phyloP scores from a whole-genome alignment of 805 yeast species.

The Monosporozyma solicola region DNA sequence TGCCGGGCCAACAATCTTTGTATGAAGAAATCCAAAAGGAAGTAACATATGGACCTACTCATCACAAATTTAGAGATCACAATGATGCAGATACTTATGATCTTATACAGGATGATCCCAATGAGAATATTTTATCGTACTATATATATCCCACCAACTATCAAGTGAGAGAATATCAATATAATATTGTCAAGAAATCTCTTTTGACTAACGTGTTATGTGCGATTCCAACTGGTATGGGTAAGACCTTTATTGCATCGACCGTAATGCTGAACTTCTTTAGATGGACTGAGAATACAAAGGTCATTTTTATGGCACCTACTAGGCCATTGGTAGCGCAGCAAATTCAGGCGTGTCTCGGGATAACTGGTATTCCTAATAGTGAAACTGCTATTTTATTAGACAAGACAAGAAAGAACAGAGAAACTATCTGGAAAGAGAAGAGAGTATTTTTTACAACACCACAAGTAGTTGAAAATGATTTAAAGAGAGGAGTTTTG shows the following conservation, averaged over 20 bases:
- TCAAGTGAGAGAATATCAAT: conserved; percentile 82
- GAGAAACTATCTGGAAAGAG: conserved; percentile 69
- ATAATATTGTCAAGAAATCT: conserved; percentile 64
- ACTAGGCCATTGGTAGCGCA: conserved; percentile 94
- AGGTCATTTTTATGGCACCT: conserved; percentile 92
- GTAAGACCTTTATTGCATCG: conserved; percentile 93
- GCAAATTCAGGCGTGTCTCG: conserved; percentile 87
- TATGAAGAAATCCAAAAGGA: conserved; percentile 34
- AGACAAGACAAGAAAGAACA: conserved; percentile 46
- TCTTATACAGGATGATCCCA: conserved; percentile 1
- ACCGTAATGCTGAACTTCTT: conserved; percentile 85
- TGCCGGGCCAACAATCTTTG: conserved; percentile 22
- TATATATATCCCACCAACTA: conserved; percentile 81
- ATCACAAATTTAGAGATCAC: conserved; percentile 35
- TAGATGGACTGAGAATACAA: conserved; percentile 74
- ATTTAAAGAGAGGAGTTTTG: conserved; percentile 61
- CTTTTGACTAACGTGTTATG: conserved; percentile 68
- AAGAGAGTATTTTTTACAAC: conserved; percentile 86
- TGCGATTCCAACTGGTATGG: conserved; percentile 95
- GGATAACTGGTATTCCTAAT: conserved; percentile 74
- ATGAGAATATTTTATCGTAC: conserved; percentile 32
- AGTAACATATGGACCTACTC: conserved; percentile 36
- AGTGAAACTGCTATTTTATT: conserved; percentile 70
- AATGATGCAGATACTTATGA: background rate
- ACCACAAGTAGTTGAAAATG: conserved; percentile 94